Conservation (phyloP, 345 rosid species). For the Eucalyptus shirleyi region DNA sequence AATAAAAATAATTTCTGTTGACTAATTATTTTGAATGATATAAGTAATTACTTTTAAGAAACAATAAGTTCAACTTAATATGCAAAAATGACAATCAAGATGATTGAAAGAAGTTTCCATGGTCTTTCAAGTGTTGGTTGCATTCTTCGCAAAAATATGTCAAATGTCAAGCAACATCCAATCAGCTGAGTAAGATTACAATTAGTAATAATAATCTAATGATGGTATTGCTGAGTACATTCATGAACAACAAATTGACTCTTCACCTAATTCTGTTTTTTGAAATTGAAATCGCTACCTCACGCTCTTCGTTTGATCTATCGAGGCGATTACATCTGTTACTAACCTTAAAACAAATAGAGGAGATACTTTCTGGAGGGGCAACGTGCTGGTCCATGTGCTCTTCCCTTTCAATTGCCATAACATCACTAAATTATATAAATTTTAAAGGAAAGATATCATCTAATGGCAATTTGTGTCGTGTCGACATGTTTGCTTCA, state of each 20-base stretch:
- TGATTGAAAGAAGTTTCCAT: not conserved
- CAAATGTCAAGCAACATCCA: not conserved
- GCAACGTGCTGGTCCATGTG: not conserved
- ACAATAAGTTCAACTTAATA: not conserved
- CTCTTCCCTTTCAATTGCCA: not conserved
- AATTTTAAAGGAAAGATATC: not conserved
- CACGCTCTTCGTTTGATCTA: not conserved
- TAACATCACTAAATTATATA: not conserved
- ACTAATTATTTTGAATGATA: no score
- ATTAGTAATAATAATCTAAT: not conserved
- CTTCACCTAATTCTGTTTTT: not conserved
- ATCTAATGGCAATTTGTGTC: not conserved
- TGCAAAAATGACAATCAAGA: not conserved
- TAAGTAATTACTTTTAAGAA: no score
- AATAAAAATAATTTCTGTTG: no score
- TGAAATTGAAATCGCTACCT: not conserved
- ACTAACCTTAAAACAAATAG: not conserved
- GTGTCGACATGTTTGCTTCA: not conserved
- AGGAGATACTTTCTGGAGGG: not conserved
- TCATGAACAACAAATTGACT: not conserved
- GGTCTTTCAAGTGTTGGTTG: not conserved
- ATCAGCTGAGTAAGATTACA: not conserved
- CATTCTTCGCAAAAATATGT: not conserved
- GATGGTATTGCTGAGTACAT: not conserved
- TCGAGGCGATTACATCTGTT: not conserved